A percentile compares a stretch with the other conserved stretches of the same genome.
phyloP scores from a whole-genome alignment of 192 early-diverging fungal genomes.

The Coemansia sp. region DNA sequence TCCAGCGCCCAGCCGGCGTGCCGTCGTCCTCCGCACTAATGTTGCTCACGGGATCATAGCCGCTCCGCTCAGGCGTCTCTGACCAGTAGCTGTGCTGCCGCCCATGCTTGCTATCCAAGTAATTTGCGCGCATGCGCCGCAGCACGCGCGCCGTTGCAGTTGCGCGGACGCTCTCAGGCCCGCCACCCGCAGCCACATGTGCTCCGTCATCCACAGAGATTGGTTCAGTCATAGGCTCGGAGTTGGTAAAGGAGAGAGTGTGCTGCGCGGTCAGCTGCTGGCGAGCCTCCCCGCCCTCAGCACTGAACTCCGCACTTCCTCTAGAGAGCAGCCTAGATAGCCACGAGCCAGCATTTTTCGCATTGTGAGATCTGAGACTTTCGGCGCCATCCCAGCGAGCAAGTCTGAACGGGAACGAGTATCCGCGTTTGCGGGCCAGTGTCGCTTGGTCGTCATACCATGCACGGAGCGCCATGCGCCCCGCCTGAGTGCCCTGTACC shows the following conservation, averaged over 20 bases:
- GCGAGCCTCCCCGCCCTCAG: not conserved
- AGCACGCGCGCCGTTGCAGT: slow-evolving; percentile 33
- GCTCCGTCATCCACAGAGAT: slow-evolving; percentile 1
- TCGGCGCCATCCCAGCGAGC: slow-evolving; percentile 22
- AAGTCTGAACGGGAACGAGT: slow-evolving; percentile 44
- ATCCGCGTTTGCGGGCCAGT: slow-evolving; percentile 33
- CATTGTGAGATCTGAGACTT: not conserved
- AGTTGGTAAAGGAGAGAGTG: slow-evolving; percentile 11
- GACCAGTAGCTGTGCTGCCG: slow-evolving; percentile 44
- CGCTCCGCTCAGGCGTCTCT: slow-evolving; percentile 12
- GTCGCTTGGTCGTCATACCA: slow-evolving; percentile 51
- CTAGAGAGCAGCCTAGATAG: not conserved
- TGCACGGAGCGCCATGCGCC: slow-evolving; percentile 26
- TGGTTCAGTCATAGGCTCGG: not conserved
- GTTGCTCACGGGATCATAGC: not conserved
- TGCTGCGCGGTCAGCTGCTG: slow-evolving; percentile 16
- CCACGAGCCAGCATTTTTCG: not conserved
- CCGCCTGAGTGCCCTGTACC: slow-evolving; percentile 38
- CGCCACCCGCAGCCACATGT: not conserved
- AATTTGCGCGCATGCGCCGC: slow-evolving; percentile 25
- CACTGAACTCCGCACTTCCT: not conserved
- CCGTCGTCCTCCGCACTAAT: slow-evolving; percentile 2
- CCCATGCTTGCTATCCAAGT: slow-evolving; percentile 35
- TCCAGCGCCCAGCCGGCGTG: slow-evolving; percentile 26
- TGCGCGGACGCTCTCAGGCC: slow-evolving; percentile 12